These are phyloP conservation scores for Penicillium sp. DNA, from an alignment of 2,329 filamentous ascomycete species.

Conservation along the genomic window DNA sequence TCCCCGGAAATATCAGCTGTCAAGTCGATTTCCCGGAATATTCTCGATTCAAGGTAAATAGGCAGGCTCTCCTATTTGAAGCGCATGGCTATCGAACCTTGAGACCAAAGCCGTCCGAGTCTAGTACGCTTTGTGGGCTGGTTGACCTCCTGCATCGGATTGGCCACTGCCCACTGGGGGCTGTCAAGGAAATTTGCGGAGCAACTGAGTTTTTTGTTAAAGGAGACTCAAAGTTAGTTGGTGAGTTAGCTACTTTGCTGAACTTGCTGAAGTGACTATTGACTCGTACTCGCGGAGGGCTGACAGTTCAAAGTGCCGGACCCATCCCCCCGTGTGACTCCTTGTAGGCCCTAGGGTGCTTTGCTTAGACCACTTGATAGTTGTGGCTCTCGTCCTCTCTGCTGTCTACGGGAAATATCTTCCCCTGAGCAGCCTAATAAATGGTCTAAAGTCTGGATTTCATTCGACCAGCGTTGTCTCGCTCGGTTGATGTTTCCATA, in stretches of 20 bases:
- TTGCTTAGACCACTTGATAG: no score
- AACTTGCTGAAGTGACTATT: neutral
- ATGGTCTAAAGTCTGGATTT: neutral
- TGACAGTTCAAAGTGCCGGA: neutral
- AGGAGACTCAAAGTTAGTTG: neutral
- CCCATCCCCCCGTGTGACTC: neutral
- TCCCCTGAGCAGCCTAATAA: neutral
- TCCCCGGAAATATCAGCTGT: neutral
- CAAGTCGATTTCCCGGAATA: slow-evolving; percentile 10
- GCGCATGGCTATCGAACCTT: slow-evolving; percentile 9
- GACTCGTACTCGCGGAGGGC: neutral
- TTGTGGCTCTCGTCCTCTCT: neutral
- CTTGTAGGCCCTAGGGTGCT: neutral
- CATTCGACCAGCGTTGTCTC: neutral
- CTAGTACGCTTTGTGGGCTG: slow-evolving; percentile 11
- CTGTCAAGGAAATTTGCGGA: slow-evolving; percentile 11
- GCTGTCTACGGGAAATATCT: neutral
- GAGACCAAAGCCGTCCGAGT: slow-evolving; percentile 8
- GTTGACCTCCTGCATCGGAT: slow-evolving; percentile 8
- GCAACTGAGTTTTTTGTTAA: slow-evolving; percentile 8
- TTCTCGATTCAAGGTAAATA: slow-evolving; percentile 4
- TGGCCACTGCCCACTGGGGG: slow-evolving; percentile 13
- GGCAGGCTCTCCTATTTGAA: slow-evolving; percentile 12
- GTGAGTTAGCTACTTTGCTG: neutral
- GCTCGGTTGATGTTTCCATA: neutral